Percentiles rank a stretch among this genome's conserved stretches.
These are phyloP conservation scores for Crithidia fasciculata DNA, from an alignment of 208 protist genomes.

Conservation along the genomic window DNA sequence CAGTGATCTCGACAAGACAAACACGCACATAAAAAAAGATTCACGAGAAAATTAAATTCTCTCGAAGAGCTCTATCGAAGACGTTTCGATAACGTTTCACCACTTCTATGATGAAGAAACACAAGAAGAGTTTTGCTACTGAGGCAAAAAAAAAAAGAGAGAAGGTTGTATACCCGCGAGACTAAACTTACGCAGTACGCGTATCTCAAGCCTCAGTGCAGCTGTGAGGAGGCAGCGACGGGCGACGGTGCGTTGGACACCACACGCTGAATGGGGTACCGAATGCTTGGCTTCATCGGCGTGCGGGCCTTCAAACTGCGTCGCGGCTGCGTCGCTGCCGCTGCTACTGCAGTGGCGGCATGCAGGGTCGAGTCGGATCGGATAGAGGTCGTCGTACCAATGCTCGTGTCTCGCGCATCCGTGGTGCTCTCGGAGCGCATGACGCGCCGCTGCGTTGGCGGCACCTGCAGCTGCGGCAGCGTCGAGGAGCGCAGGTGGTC, in stretches of 20 bases:
- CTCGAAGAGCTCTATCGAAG: no score
- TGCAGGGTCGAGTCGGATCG: constrained; percentile 18
- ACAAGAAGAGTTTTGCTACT: no score
- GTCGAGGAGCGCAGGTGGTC: neutral
- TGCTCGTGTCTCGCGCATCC: constrained; percentile 20
- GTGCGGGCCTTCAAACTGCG: constrained; percentile 16
- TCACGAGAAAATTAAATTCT: no score
- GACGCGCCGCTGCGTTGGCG: constrained; percentile 21
- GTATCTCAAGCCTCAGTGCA: no score
- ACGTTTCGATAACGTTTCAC: no score
- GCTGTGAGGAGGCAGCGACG: neutral
- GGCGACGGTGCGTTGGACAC: constrained; percentile 11
- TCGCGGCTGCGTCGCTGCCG: neutral
- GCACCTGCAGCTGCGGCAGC: constrained; percentile 7
- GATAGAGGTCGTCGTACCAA: constrained; percentile 21
- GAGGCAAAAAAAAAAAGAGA: no score
- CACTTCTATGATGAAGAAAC: no score
- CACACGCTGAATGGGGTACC: constrained; percentile 19
- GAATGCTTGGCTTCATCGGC: constrained; percentile 40
- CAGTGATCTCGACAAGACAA: neutral
- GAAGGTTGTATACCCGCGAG: no score
- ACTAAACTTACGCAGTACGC: no score
- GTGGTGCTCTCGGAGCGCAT: constrained; percentile 8
- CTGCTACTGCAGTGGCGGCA: neutral
- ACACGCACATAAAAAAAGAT: neutral